Evolutionary conservation across 441 rosid species (phyloP), one percentile per base, ranked within the genome.

Genomic region (Viola pubescens): DNA sequence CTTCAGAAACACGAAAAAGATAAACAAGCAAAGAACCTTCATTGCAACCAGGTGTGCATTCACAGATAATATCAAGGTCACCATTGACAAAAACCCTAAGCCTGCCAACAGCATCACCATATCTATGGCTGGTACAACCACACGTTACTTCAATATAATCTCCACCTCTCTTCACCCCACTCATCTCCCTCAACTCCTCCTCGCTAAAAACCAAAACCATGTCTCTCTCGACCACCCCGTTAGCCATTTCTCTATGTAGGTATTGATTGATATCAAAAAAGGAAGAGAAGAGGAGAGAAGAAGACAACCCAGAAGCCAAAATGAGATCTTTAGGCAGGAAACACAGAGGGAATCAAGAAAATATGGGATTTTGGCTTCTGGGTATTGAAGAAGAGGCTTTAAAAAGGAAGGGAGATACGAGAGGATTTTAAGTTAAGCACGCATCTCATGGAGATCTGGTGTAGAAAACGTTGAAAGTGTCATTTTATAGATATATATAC

Each of bases 31-130:
- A 37, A 42, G 65, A 81, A 94, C 99, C 99, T 94, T 94, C 98
- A 54, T 91, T 74, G 73, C 99, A 94, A 76, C 99, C 99, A 44
- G 96, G 98, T 19, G 98, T 87, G 87, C 99, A 94, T 77, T 94
- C 96, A 66, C 99, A 94, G 66, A 82, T 74, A 81, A 91, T 91
- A 66, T 83, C 94, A 62, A 94, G 98, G 57, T 88, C 94, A 68
- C 99, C 98, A 67, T 73, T 91, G 59, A 75, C 66, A 78, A 85
- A 87, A 94, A 94, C 98, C 98, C 96, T 94, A 88, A 94, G 97
- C 65, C 84, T 77, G 19, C 98, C 99, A 64, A 94, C 98, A 62
- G 98, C 99, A 72, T 94, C 99, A 67, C 99, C 98, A 71, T 91
- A 94, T 42, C 91, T 78, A 73, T 84, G 97, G 65, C 97, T 94